Percentiles rank a stretch among this genome's conserved stretches.
phyloP scores from a whole-genome alignment of 1,139 yeast species.

The Diutina rugosa region DNA sequence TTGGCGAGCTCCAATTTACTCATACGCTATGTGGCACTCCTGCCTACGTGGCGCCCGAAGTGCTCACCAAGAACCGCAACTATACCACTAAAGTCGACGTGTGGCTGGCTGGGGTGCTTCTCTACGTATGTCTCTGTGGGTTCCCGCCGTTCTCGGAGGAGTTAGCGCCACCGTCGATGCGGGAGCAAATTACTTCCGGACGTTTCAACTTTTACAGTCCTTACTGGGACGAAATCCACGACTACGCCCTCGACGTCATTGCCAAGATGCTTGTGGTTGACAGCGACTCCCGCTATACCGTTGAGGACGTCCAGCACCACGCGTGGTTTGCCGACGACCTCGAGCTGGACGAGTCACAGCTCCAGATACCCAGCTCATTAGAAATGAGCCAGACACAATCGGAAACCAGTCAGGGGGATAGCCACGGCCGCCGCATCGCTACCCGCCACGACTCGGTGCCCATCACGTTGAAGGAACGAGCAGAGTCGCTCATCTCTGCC shows the following conservation, averaged over 20 bases:
- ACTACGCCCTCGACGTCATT: constrained; percentile 52
- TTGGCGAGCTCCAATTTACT: constrained; percentile 16
- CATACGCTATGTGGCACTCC: constrained; percentile 18
- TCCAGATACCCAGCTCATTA: background rate
- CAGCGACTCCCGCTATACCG: constrained; percentile 38
- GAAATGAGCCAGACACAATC: background rate
- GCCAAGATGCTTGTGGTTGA: constrained; percentile 47
- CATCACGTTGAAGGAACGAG: background rate
- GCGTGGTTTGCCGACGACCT: constrained; percentile 33
- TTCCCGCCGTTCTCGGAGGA: constrained; percentile 82
- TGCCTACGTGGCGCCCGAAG: constrained; percentile 61
- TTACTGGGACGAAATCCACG: constrained; percentile 63
- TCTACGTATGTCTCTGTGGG: constrained; percentile 71
- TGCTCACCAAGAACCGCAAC: constrained; percentile 38
- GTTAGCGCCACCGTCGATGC: constrained; percentile 66
- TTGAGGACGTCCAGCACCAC: constrained; percentile 39
- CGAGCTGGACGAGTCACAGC: background rate
- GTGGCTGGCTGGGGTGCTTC: constrained; percentile 71
- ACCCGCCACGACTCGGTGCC: background rate
- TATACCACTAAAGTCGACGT: constrained; percentile 64
- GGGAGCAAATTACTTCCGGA: constrained; percentile 57
- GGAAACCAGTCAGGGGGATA: background rate
- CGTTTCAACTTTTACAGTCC: constrained; percentile 68
- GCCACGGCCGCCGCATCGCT: background rate
- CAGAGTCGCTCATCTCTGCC: background rate